Evolutionary conservation across 345 rosid genomes (phyloP).

Genomic region (Acer campestre): DNA sequence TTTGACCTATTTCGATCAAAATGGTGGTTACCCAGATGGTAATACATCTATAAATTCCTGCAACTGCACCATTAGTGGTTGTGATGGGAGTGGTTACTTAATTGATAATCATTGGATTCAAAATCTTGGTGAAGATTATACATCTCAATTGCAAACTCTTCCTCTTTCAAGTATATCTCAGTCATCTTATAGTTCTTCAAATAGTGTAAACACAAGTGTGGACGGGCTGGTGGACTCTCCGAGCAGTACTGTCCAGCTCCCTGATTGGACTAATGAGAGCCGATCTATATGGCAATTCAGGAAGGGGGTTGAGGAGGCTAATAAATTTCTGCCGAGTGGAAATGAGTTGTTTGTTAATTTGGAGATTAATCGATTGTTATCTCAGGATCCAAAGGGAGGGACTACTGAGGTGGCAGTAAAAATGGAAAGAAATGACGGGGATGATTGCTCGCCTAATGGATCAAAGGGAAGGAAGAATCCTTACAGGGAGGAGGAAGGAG

Average conservation of each 20-base stretch:
- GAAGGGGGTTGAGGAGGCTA: conserved; percentile 81
- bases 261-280: conserved; percentile 47
- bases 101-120: conserved; percentile 29
- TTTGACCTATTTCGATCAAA: conserved; percentile 23
- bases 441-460: conserved; percentile 24
- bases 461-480: conserved; percentile 57
- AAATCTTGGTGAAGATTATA: conserved; percentile 34
- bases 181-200: conserved; percentile 53
- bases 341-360: conserved; percentile 42
- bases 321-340: conserved; percentile 57
- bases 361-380: conserved; percentile 24
- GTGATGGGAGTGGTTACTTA: conserved; percentile 18
- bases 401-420: conserved; percentile 28
- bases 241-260: conserved; percentile 34
- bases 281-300: conserved; percentile 71
- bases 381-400: conserved; percentile 21
- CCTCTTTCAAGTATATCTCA: conserved; percentile 38
- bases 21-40: conserved; percentile 33
- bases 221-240: conserved; percentile 63
- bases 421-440: conserved; percentile 38
- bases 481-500: conserved; percentile 45
- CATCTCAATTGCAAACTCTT: conserved; percentile 29
- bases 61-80: conserved; percentile 12
- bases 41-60: conserved; percentile 30
- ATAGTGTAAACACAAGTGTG: conserved; percentile 37